A percentile compares a stretch with the other conserved stretches of the same genome.
phyloP scores from a whole-genome alignment of 768 basidiomycete genomes.

The Mycena vulgaris region DNA sequence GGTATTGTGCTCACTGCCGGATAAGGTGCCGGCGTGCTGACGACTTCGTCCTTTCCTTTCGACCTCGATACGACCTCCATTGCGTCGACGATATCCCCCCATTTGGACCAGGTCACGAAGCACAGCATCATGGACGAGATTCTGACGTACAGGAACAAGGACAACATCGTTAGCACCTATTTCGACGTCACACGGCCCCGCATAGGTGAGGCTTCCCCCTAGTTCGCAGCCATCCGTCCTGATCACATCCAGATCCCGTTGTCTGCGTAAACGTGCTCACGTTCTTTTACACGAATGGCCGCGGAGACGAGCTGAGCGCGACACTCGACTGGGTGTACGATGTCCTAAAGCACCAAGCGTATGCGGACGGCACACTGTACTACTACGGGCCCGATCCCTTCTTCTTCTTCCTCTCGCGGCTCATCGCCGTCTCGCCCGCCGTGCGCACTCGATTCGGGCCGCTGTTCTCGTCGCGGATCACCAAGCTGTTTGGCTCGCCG shows the following conservation, averaged over 20 bases:
- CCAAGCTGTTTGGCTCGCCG: slow-evolving; percentile 43
- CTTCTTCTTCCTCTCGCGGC: slow-evolving; percentile 56
- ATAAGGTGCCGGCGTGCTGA: slow-evolving; percentile 52
- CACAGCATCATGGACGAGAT: slow-evolving; percentile 56
- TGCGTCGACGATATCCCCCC: slow-evolving; percentile 48
- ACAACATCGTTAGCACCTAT: slow-evolving; percentile 46
- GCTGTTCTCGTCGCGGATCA: slow-evolving; percentile 50
- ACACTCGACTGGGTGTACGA: slow-evolving; percentile 56
- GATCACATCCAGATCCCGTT: slow-evolving; percentile 49
- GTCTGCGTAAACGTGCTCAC: slow-evolving; percentile 56
- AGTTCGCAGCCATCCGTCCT: background rate
- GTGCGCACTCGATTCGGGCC: slow-evolving; percentile 42
- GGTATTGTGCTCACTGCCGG: slow-evolving; percentile 40
- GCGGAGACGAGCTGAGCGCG: slow-evolving; percentile 51
- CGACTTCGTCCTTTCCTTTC: slow-evolving; percentile 64
- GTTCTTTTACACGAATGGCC: slow-evolving; percentile 54
- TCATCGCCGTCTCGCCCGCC: slow-evolving; percentile 45
- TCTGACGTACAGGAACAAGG: slow-evolving; percentile 49
- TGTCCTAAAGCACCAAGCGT: slow-evolving; percentile 55
- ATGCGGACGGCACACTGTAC: slow-evolving; percentile 58
- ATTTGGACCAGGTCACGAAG: slow-evolving; percentile 37
- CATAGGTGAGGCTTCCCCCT: background rate
- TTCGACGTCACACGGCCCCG: slow-evolving; percentile 54
- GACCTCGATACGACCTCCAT: slow-evolving; percentile 74
- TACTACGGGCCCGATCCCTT: slow-evolving; percentile 54